These are phyloP conservation scores for Schizothecium vesticola DNA, from an alignment of 495 filamentous ascomycete genomes.

Conservation along the genomic window DNA sequence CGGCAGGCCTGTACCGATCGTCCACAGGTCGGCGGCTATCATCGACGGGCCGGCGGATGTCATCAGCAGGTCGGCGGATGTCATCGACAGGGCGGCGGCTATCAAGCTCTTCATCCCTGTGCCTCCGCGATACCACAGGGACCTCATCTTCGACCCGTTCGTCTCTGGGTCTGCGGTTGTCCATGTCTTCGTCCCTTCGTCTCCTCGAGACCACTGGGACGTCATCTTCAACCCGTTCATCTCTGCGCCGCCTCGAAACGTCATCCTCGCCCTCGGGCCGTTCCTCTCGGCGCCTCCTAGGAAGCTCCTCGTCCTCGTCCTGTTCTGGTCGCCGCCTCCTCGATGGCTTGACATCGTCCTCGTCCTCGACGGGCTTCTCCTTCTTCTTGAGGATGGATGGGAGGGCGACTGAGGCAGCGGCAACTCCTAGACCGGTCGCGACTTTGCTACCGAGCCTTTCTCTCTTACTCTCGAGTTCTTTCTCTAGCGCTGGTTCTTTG, in stretches of 20 bases:
- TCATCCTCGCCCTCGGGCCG: not conserved
- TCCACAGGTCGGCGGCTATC: not conserved
- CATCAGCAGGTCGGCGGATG: constrained; percentile 9
- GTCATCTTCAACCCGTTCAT: not conserved
- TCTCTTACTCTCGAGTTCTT: constrained; percentile 26
- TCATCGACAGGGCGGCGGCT: not conserved
- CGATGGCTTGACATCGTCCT: constrained; percentile 21
- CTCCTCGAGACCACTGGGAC: not conserved
- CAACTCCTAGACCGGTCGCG: constrained; percentile 31
- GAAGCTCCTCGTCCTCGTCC: not conserved
- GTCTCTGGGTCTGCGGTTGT: not conserved
- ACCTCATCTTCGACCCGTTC: not conserved
- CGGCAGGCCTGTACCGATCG: constrained; percentile 15
- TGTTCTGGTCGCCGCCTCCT: constrained; percentile 15
- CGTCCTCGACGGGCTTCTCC: constrained; percentile 24
- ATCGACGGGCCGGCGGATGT: constrained; percentile 16
- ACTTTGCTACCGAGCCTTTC: constrained; percentile 34
- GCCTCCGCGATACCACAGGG: constrained; percentile 3
- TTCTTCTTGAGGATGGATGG: constrained; percentile 26
- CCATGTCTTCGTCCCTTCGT: constrained; percentile 16
- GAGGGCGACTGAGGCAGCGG: constrained; percentile 36
- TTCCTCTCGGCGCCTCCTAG: not conserved
- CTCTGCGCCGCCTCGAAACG: not conserved
- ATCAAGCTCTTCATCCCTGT: constrained; percentile 18
- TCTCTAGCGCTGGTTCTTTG: constrained; percentile 18